phyloP scores from a whole-genome alignment of 2,329 filamentous ascomycete species.

The Aureobasidium zeae region DNA sequence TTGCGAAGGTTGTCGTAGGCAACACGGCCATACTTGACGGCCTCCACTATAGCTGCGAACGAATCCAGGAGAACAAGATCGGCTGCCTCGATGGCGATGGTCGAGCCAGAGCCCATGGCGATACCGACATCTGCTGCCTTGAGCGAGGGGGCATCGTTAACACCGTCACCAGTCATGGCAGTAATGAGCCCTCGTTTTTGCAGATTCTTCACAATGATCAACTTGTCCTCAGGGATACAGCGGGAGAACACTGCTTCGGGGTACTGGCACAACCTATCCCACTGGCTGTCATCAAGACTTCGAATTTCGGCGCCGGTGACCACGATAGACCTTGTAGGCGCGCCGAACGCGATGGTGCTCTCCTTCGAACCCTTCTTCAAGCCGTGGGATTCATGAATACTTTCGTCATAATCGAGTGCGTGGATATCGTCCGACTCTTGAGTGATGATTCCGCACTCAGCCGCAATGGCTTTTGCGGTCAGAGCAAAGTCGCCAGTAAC shows the following conservation, averaged over 20 bases:
- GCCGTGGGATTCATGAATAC: background rate
- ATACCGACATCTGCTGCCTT: constrained; percentile 53
- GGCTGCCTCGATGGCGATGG: constrained; percentile 53
- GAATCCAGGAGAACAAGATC: constrained; percentile 58
- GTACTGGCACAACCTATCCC: constrained; percentile 56
- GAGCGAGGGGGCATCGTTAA: constrained; percentile 45
- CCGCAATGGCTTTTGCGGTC: constrained; percentile 63
- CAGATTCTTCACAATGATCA: constrained; percentile 68
- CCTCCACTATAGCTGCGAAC: constrained; percentile 63
- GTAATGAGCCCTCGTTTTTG: constrained; percentile 51
- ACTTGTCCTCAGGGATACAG: constrained; percentile 70
- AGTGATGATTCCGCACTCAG: constrained; percentile 62
- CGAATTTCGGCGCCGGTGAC: constrained; percentile 58
- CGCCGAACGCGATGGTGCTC: background rate
- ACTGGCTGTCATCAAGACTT: constrained; percentile 57
- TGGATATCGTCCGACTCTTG: constrained; percentile 46
- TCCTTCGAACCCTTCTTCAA: constrained; percentile 9
- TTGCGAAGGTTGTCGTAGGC: constrained; percentile 78
- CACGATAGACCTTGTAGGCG: constrained; percentile 43
- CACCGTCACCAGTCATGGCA: constrained; percentile 44
- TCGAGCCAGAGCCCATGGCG: constrained; percentile 48
- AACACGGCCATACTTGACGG: constrained; percentile 61
- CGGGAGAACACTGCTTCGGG: constrained; percentile 67
- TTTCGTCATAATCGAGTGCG: constrained; percentile 26
- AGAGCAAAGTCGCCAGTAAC: constrained; percentile 71